Evolutionary conservation across 257 asterid genomes (phyloP).

Genomic region (Ballota nigra): DNA sequence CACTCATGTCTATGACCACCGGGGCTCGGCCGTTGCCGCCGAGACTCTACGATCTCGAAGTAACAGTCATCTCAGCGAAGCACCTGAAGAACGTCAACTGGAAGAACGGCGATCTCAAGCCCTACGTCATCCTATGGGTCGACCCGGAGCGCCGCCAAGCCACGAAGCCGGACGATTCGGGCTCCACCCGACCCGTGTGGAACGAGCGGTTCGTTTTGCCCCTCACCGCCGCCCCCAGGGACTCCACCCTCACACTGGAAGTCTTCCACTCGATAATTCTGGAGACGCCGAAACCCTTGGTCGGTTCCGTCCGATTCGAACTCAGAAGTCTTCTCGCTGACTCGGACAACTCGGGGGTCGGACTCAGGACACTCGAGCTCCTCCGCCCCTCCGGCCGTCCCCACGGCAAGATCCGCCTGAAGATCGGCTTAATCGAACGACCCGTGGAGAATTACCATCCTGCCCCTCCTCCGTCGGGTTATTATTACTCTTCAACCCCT

Average conservation of each 20-base stretch:
- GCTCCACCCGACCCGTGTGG: conserved; percentile 76
- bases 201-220: conserved; percentile 79
- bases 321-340: conserved; percentile 51
- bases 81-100: conserved; percentile 89
- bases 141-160: conserved; percentile 84
- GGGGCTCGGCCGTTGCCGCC: conserved; percentile 36
- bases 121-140: conserved; percentile 81
- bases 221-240: conserved; percentile 43
- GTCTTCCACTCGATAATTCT: conserved; percentile 84
- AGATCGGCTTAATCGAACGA: conserved; percentile 52
- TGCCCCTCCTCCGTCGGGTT: conserved; percentile 55
- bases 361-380: conserved; percentile 46
- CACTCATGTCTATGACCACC: conserved; percentile 38
- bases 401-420: conserved; percentile 83
- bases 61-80: conserved; percentile 74
- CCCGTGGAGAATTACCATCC: conserved; percentile 51
- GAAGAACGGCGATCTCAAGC: conserved; percentile 78
- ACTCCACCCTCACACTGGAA: conserved; percentile 60
- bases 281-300: conserved; percentile 74
- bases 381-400: conserved; percentile 88
- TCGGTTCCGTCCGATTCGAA: conserved; percentile 61
- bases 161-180: conserved; percentile 76
- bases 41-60: conserved; percentile 59
- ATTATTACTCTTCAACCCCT: conserved; percentile 57
- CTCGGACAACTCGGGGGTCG: conserved; percentile 25